Evolutionary conservation across 495 filamentous ascomycete species (phyloP).

Genomic region (Penicillium dipodomyicola): DNA sequence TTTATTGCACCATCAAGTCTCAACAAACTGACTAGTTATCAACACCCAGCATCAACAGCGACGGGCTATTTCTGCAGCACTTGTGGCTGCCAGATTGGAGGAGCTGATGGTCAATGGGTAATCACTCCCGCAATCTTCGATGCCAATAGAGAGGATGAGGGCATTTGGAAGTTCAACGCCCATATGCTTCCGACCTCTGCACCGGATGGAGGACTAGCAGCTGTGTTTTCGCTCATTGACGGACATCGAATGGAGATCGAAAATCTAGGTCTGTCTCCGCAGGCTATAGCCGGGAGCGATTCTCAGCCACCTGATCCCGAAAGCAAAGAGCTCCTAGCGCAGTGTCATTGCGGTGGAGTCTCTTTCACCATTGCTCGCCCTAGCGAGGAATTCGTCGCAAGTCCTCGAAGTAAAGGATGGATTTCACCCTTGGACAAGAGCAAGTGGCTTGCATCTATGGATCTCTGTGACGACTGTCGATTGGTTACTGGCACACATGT

Average conservation of each 20-base stretch:
- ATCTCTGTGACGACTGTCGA: conserved; percentile 53
- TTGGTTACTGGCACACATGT: conserved; percentile 45
- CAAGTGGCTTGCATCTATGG: conserved; percentile 42
- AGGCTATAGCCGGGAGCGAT: conserved; percentile 3
- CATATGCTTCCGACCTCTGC: conserved; percentile 49
- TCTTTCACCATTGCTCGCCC: conserved; percentile 39
- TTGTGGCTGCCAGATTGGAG: conserved; percentile 44
- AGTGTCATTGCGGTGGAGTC: conserved; percentile 53
- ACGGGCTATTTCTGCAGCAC: conserved; percentile 44
- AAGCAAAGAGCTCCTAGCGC: conserved; percentile 24
- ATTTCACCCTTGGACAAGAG: conserved; percentile 38
- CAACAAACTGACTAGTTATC: conserved; percentile 32
- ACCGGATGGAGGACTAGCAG: conserved; percentile 41
- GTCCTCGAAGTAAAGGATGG: conserved; percentile 35
- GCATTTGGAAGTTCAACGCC: conserved; percentile 32
- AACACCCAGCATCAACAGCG: conserved; percentile 24
- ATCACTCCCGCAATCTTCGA: conserved; percentile 37
- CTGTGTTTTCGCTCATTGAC: conserved; percentile 35
- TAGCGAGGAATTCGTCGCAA: conserved; percentile 26
- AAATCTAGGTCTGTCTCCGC: conserved; percentile 15
- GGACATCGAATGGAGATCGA: conserved; percentile 22
- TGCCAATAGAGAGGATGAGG: conserved; percentile 16
- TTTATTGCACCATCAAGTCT: conserved; percentile 29
- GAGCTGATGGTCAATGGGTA: conserved; percentile 18
- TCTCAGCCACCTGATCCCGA: neutral